A percentile compares a stretch with the other conserved stretches of the same genome.
Evolutionary conservation across 805 yeast species (phyloP).

Genomic region (Torulaspora quercuum): DNA sequence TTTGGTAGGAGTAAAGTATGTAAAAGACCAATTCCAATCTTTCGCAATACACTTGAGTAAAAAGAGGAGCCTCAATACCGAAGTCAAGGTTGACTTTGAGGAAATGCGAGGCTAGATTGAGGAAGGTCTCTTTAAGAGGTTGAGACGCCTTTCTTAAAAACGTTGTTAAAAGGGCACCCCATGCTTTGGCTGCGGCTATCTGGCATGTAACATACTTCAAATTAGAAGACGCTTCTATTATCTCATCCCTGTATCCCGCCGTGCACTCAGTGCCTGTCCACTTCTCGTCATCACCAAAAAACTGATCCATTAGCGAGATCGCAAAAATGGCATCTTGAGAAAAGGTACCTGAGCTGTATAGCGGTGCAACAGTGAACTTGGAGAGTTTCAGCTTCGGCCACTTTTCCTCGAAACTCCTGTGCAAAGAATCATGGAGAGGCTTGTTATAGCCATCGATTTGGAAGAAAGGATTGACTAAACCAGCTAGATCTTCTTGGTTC

Average conservation of each 20-base stretch:
- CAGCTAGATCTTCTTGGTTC: slow-evolving; percentile 37
- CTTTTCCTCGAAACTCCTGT: slow-evolving; percentile 43
- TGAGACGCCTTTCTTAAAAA: slow-evolving; percentile 45
- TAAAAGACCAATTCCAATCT: slow-evolving; percentile 67
- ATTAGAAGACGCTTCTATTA: slow-evolving; percentile 58
- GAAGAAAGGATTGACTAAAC: slow-evolving; percentile 38
- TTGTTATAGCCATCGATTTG: slow-evolving; percentile 47
- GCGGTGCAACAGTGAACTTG: slow-evolving; percentile 50
- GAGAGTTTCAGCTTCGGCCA: slow-evolving; percentile 48
- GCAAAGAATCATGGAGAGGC: slow-evolving; percentile 45
- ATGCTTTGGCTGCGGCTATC: slow-evolving; percentile 63
- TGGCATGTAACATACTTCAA: slow-evolving; percentile 65
- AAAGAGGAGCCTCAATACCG: slow-evolving; percentile 48
- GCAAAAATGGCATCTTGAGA: slow-evolving; percentile 57
- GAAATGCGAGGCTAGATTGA: slow-evolving; percentile 46
- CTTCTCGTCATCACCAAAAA: slow-evolving; percentile 44
- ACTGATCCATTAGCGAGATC: slow-evolving; percentile 56
- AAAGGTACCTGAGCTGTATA: slow-evolving; percentile 45
- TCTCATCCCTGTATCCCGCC: slow-evolving; percentile 44
- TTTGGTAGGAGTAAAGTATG: slow-evolving; percentile 33
- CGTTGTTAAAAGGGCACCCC: slow-evolving; percentile 74
- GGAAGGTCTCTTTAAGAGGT: slow-evolving; percentile 36
- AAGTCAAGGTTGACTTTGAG: slow-evolving; percentile 49
- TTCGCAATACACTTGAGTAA: slow-evolving; percentile 52
- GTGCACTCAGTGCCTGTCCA: slow-evolving; percentile 40